Evolutionary conservation across 176 grass and related monocot species (phyloP).

Genomic region (Typha latifolia): DNA sequence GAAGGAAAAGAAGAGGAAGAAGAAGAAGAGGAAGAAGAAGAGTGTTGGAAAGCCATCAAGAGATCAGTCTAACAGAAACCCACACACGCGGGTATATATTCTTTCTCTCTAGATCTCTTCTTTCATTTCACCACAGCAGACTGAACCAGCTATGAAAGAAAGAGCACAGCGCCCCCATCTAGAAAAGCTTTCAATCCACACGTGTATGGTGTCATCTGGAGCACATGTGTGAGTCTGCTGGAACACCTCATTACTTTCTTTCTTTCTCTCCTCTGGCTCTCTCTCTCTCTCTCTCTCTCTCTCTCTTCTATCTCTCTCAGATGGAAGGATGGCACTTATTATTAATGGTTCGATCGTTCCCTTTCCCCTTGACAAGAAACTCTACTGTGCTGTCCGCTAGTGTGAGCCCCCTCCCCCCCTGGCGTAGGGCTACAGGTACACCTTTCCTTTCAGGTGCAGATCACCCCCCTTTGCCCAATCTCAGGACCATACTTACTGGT

Average conservation of each 20-base stretch:
- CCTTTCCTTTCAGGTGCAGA: slow-evolving; percentile 1
- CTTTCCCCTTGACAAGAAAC: slow-evolving; percentile 7
- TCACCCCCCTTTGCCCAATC: background rate
- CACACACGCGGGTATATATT: background rate
- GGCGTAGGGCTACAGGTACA: background rate
- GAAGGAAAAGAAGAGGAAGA: background rate
- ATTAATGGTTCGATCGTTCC: slow-evolving; percentile 1
- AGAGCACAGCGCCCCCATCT: too few relatives aligned
- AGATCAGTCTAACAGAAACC: slow-evolving; percentile 32
- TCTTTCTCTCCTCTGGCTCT: background rate
- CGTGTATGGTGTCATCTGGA: too few relatives aligned
- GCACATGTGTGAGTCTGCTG: too few relatives aligned
- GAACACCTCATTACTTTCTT: background rate
- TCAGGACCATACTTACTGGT: background rate
- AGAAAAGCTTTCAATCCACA: too few relatives aligned
- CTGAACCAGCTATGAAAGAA: too few relatives aligned
- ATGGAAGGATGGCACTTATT: background rate
- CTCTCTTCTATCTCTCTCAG: background rate
- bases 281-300: background rate
- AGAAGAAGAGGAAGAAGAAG: background rate
- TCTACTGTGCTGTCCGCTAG: background rate
- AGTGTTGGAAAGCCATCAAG: background rate
- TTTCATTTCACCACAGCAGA: background rate
- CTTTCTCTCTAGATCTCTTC: background rate
- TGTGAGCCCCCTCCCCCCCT: background rate